phyloP scores from a whole-genome alignment of 108 stramenopile species.

The Skeletonema tropicum region DNA sequence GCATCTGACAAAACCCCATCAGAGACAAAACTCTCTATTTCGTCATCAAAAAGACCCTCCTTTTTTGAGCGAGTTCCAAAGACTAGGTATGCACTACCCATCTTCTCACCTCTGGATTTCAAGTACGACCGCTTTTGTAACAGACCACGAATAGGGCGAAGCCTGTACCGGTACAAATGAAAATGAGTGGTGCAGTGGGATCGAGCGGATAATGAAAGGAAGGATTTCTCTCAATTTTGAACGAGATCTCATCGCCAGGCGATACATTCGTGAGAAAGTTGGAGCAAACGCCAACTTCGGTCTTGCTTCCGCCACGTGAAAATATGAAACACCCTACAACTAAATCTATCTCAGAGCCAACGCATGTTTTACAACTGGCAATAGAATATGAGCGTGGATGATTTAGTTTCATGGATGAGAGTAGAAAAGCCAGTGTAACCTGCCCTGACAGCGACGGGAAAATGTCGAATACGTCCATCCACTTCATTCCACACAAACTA shows the following conservation, averaged over 20 bases:
- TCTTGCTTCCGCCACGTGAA: constrained; percentile 8
- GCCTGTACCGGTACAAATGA: constrained; percentile 27
- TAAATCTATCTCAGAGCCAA: constrained; percentile 12
- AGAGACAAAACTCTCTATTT: constrained; percentile 11
- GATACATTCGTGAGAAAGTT: constrained; percentile 15
- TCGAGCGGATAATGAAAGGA: constrained; percentile 22
- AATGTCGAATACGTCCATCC: background rate
- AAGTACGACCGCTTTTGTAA: constrained; percentile 22
- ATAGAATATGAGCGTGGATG: constrained; percentile 20
- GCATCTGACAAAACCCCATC: constrained; percentile 8
- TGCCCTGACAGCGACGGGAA: constrained; percentile 3
- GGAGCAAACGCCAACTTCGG: constrained; percentile 15
- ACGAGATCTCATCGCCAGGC: constrained; percentile 16
- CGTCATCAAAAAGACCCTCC: constrained; percentile 22
- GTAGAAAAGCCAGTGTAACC: constrained; percentile 10
- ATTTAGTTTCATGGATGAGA: constrained; percentile 5
- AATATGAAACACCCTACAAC: constrained; percentile 20
- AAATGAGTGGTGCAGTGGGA: background rate
- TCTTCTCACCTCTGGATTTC: constrained; percentile 6
- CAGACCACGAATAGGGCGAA: constrained; percentile 24
- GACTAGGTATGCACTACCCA: constrained; percentile 14
- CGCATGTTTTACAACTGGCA: constrained; percentile 8
- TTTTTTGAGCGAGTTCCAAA: constrained; percentile 15
- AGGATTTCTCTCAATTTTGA: constrained; percentile 10
- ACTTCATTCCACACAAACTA: background rate